Evolutionary conservation across 164 flowering plant genomes (phyloP), one percentile per base, ranked within the genome.

Genomic region (Stephania cephalantha): DNA sequence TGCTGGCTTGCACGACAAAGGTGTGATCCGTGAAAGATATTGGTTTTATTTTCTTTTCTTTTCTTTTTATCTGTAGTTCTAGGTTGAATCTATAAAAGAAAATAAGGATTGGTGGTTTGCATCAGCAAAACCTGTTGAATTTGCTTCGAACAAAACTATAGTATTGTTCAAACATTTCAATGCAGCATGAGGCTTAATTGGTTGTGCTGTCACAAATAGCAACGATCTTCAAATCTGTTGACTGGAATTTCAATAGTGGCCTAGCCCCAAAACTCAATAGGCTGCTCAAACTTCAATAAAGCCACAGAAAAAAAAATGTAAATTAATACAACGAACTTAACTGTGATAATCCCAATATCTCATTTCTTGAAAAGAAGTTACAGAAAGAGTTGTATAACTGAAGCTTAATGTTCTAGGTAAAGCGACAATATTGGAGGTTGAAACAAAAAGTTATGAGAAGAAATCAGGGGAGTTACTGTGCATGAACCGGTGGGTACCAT

Each of bases 1-100:
- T 82, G 83, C 93, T 12, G 97, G 99, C 66, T 83, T 93, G 80
- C 97, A 95, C 83, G 99, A 93, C 77, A 95, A 93, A 90, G 99
- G 99, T 92, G 63, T 79, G 82, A 77, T 45, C 30, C 61, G 13
- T 46, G 67, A 69, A 15, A 30, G 44, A 6, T 75, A 20, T 10
- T 66, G 10, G 4, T 65, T 17, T 15, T n/a, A 17, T 44, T 46
- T 69, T 69, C 1, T 4, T 17, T 17, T 15, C 5, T 17, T 44
- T 46, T 69, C 42, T 11, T 4, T 17, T 61, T 18, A 18, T 61
- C n/a, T 20, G 7, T 18, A 0, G 25, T 61, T 20, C n/a, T 18
- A 5, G 25, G 9, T n/a, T 61, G n/a, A 6, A 61, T 35, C 66
- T n/a, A 61, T 61, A 8, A 61, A 61, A 61, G 25, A 61, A 61